Evolutionary conservation across 768 basidiomycete species (phyloP).

Genomic region (Rossbeevera mucosa): DNA sequence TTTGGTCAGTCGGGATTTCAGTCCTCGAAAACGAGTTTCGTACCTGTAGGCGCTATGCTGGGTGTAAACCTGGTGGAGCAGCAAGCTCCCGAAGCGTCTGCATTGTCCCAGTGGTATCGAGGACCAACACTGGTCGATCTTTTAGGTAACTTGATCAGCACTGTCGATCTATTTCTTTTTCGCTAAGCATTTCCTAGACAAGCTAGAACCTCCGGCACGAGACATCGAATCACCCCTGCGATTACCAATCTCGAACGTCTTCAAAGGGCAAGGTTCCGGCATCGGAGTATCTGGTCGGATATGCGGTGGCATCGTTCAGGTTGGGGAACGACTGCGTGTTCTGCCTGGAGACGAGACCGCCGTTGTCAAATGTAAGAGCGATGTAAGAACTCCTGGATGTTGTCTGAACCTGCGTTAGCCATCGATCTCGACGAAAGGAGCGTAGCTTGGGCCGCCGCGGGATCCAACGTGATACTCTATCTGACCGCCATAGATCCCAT

Average conservation of each 20-base stretch:
- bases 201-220: constrained; percentile 73
- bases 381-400: not conserved
- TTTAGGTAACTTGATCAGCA: constrained; percentile 51
- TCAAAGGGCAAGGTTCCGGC: constrained; percentile 79
- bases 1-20: constrained; percentile 85
- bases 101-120: constrained; percentile 69
- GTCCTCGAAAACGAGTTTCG: constrained; percentile 70
- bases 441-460: constrained; percentile 85
- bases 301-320: constrained; percentile 84
- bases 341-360: constrained; percentile 91
- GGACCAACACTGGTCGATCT: constrained; percentile 82
- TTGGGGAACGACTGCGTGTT: constrained; percentile 82
- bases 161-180: not conserved
- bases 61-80: constrained; percentile 75
- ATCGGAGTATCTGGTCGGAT: constrained; percentile 79
- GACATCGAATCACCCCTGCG: constrained; percentile 75
- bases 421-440: constrained; percentile 79
- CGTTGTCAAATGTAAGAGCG: constrained; percentile 59
- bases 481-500: constrained; percentile 81
- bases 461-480: constrained; percentile 83
- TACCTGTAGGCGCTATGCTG: constrained; percentile 86
- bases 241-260: constrained; percentile 91
- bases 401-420: constrained; percentile 39
- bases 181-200: constrained; percentile 46
- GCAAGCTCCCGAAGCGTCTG: constrained; percentile 42